Conservation (phyloP, 2,329 filamentous ascomycete genomes). For the Talaromyces sp. region DNA sequence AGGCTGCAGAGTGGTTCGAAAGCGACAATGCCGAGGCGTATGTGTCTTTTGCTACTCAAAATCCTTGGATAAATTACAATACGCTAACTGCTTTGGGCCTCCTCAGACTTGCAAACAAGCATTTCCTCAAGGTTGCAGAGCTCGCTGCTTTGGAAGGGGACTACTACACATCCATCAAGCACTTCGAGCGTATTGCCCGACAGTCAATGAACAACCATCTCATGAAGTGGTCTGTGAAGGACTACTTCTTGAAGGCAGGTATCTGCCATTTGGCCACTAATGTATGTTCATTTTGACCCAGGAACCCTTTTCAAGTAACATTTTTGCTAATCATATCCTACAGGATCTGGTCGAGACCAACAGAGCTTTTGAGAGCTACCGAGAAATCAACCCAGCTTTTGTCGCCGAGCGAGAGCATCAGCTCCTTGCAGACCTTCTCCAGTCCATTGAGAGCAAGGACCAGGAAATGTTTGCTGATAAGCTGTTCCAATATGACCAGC, state of each 20-base stretch:
- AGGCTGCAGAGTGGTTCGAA: constrained; percentile 87
- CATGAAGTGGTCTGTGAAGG: constrained; percentile 92
- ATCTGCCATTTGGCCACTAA: constrained; percentile 81
- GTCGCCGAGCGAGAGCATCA: constrained; percentile 76
- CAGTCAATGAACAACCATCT: constrained; percentile 83
- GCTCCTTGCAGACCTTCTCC: constrained; percentile 74
- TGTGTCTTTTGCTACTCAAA: constrained; percentile 6
- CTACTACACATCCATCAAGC: constrained; percentile 79
- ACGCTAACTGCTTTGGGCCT: neutral
- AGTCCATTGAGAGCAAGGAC: constrained; percentile 75
- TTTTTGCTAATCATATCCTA: constrained; percentile 6
- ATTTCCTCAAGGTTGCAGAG: constrained; percentile 90
- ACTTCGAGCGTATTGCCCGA: constrained; percentile 81
- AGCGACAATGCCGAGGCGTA: constrained; percentile 81
- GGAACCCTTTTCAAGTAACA: neutral
- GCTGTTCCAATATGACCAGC: constrained; percentile 84
- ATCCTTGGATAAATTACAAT: neutral
- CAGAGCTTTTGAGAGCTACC: constrained; percentile 79
- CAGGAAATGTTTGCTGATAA: constrained; percentile 84
- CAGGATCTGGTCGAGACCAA: constrained; percentile 75
- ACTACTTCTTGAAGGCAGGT: constrained; percentile 91
- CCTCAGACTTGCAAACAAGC: constrained; percentile 81
- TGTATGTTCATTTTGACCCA: constrained; percentile 30
- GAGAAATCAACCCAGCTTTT: constrained; percentile 78
- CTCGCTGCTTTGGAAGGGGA: constrained; percentile 78